Base-by-base conservation (phyloP, 1,284 basidiomycete genomes). In the Meira nashicola region DNA sequence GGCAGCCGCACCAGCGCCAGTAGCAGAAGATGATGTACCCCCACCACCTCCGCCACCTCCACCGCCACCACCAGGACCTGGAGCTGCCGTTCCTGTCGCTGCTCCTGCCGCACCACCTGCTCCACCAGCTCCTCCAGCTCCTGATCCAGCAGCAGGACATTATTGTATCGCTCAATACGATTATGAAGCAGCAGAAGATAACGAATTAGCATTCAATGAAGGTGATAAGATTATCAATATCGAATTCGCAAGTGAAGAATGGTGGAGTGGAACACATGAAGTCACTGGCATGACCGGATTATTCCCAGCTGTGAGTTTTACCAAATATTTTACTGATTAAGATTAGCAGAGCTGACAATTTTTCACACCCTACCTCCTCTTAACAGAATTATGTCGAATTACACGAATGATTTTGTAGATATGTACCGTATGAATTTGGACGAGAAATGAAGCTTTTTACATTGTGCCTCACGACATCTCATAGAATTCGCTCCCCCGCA, bases 221-320 rank as follows among this genome's bases (percentile, higher is more conserved):
- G 76, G 75, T 10, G 74, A 78, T 44, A 52, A 56, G 10, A 72
- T 79, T 39, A 65, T 74, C 25, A 69, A 75, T 23, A 64, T 73
- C 40, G 72, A 73, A 57, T 74, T 73, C 58, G 73, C 74, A 49
- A 73, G 70, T 58, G 76, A 77, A 1, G 76, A 77, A 28, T 77
- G 76, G 76, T 77, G 76, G 76, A 68, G 64, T 53, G 76, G 76
- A 28, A 72, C 63, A 21, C 76, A 76, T 43, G 57, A 66, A 47
- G 54, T 65, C 1, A 73, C 73, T 9, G 74, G 71, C 9, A 58
- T 52, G 84, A 87, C 39, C 84, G 87, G 54, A 78, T 83, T 83
- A 28, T 83, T 83, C 65, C 75, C 75, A 1, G 65, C 66, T 21
- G 46, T 48, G 46, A 48, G 46, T 48, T 4, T 48, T 5, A 12